Evolutionary conservation across 2,329 filamentous ascomycete genomes (phyloP).

Genomic region (Fusarium bactridioides): DNA sequence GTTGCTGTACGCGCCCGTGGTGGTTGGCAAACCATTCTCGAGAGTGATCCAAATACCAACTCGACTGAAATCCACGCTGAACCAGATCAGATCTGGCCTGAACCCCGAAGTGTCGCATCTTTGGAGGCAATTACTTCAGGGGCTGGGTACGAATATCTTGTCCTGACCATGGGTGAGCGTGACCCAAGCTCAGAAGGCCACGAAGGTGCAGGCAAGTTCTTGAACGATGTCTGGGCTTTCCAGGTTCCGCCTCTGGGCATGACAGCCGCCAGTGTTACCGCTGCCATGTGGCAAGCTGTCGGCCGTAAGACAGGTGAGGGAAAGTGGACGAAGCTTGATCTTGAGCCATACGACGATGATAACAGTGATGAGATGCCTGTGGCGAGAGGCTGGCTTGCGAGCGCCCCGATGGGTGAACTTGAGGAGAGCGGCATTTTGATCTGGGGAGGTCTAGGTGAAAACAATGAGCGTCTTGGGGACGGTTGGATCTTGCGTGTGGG

Average conservation of each 20-base stretch:
- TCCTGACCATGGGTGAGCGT: slow-evolving; percentile 68
- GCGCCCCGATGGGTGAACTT: slow-evolving; percentile 63
- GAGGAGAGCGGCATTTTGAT: slow-evolving; percentile 67
- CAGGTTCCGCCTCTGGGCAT: slow-evolving; percentile 64
- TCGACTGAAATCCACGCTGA: slow-evolving; percentile 48
- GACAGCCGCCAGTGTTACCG: slow-evolving; percentile 62
- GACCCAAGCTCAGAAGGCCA: slow-evolving; percentile 58
- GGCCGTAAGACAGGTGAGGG: slow-evolving; percentile 64
- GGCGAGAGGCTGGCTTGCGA: slow-evolving; percentile 65
- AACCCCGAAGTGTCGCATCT: slow-evolving; percentile 60
- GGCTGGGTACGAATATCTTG: slow-evolving; percentile 67
- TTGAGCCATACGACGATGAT: slow-evolving; percentile 60
- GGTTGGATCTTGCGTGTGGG: slow-evolving; percentile 70
- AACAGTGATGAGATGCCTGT: slow-evolving; percentile 58
- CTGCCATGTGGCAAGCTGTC: slow-evolving; percentile 62
- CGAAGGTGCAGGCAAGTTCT: slow-evolving; percentile 61
- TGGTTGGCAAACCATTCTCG: slow-evolving; percentile 62
- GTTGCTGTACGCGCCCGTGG: slow-evolving; percentile 59
- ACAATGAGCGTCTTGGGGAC: slow-evolving; percentile 63
- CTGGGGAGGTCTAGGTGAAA: slow-evolving; percentile 65
- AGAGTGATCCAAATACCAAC: slow-evolving; percentile 47
- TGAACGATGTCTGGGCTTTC: slow-evolving; percentile 70
- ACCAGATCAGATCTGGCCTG: slow-evolving; percentile 56
- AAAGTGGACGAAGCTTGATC: slow-evolving; percentile 62
- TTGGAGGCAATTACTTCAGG: slow-evolving; percentile 65